Evolutionary conservation across 2,329 filamentous ascomycete genomes (phyloP).

Genomic region (Ilyonectria sp.): DNA sequence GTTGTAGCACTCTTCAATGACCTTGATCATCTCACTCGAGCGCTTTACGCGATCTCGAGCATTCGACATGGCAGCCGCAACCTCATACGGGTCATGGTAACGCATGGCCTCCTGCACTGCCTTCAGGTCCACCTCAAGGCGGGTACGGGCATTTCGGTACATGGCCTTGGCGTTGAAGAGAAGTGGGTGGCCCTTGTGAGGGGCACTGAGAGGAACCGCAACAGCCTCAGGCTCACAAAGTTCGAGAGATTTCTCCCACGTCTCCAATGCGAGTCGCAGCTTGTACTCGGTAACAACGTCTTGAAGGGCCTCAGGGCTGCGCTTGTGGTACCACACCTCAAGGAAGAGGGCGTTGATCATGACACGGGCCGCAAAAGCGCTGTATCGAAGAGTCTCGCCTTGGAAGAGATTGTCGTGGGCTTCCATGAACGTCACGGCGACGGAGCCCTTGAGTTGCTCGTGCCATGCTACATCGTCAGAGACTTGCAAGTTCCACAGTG

Average conservation of each 20-base stretch:
- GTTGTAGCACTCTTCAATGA: constrained; percentile 97
- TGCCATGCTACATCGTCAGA: constrained; percentile 87
- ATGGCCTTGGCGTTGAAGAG: constrained; percentile 99
- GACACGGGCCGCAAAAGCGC: constrained; percentile 95
- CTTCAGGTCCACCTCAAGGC: constrained; percentile 95
- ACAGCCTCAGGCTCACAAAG: constrained; percentile 93
- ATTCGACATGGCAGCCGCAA: constrained; percentile 95
- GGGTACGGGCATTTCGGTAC: constrained; percentile 92
- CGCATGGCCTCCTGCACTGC: constrained; percentile 95
- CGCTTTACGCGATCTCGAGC: constrained; percentile 95
- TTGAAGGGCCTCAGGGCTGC: constrained; percentile 96
- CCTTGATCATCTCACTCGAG: constrained; percentile 97
- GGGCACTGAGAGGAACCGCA: constrained; percentile 90
- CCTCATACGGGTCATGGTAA: constrained; percentile 97
- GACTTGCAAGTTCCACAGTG: constrained; percentile 90
- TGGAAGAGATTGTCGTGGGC: constrained; percentile 97
- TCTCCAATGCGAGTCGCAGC: constrained; percentile 93
- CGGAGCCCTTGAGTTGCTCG: constrained; percentile 80
- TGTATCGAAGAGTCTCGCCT: constrained; percentile 91
- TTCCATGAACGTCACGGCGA: constrained; percentile 89
- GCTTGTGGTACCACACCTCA: constrained; percentile 99
- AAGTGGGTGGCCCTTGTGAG: constrained; percentile 94
- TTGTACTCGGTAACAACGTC: constrained; percentile 99
- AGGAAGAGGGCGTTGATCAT: constrained; percentile 99
- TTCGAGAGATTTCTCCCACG: constrained; percentile 98